Percentiles rank a stretch among this genome's conserved stretches.
phyloP scores from a whole-genome alignment of 2,329 filamentous ascomycete genomes.

The Juglanconis sp. region DNA sequence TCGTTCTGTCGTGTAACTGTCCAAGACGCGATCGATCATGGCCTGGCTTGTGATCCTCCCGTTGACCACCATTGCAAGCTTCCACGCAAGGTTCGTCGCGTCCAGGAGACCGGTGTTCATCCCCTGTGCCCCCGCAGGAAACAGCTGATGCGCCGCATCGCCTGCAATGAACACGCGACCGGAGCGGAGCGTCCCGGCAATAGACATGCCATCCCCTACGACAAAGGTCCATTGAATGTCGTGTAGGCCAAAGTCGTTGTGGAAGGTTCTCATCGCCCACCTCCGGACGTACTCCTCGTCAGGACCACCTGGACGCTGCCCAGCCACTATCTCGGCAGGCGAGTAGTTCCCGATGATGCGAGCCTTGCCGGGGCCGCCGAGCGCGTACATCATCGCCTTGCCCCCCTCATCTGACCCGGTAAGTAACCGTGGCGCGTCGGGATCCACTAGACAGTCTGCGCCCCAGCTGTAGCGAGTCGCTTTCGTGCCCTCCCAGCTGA shows the following conservation, averaged over 20 bases:
- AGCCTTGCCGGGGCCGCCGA: background rate
- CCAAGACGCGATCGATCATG: slow-evolving; percentile 9
- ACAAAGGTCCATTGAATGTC: slow-evolving; percentile 5
- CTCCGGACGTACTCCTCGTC: background rate
- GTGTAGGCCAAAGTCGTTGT: slow-evolving; percentile 5
- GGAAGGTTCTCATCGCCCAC: background rate
- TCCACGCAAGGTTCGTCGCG: slow-evolving; percentile 53
- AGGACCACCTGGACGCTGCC: background rate
- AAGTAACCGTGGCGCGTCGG: slow-evolving; percentile 12
- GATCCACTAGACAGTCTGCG: slow-evolving; percentile 31
- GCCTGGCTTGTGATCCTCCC: background rate
- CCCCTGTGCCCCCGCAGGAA: slow-evolving; percentile 53
- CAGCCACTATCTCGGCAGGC: background rate
- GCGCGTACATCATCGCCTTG: background rate
- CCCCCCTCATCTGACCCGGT: background rate
- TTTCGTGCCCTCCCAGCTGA: slow-evolving; percentile 35
- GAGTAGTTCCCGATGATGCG: background rate
- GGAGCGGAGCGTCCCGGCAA: slow-evolving; percentile 40
- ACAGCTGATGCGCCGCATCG: slow-evolving; percentile 56
- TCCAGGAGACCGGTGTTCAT: slow-evolving; percentile 57
- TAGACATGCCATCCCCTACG: slow-evolving; percentile 20
- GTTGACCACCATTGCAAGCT: slow-evolving; percentile 31
- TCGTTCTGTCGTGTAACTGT: slow-evolving; percentile 14
- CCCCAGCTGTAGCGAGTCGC: slow-evolving; percentile 34
- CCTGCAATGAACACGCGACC: slow-evolving; percentile 52